phyloP scores from a whole-genome alignment of 805 yeast species.

The Saccharomycopsis javanensis region DNA sequence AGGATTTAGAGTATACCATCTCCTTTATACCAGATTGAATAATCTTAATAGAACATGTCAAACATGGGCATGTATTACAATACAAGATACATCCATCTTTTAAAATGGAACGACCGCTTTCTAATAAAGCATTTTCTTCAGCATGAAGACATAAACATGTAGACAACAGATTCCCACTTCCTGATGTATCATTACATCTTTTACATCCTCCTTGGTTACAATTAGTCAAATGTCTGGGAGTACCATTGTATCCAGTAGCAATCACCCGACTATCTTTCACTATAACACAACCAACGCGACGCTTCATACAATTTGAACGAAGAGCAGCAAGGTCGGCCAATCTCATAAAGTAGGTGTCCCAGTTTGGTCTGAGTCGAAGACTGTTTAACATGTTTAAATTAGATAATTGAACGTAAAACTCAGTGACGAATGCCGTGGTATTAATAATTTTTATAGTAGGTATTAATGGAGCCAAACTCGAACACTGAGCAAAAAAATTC shows the following conservation, averaged over 20 bases:
- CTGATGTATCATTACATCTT: constrained; percentile 68
- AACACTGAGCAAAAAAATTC: constrained; percentile 19
- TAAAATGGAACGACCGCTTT: constrained; percentile 78
- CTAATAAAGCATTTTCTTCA: constrained; percentile 91
- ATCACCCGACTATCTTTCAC: constrained; percentile 78
- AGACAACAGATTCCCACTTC: constrained; percentile 53
- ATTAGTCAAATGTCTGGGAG: constrained; percentile 78
- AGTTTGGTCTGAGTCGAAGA: constrained; percentile 70
- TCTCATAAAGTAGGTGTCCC: constrained; percentile 96
- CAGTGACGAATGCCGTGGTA: constrained; percentile 29
- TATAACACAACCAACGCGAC: constrained; percentile 94
- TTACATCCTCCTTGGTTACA: constrained; percentile 96
- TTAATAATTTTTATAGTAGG: constrained; percentile 55
- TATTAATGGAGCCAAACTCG: constrained; percentile 27
- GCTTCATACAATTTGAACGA: constrained; percentile 92
- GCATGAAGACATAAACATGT: constrained; percentile 95
- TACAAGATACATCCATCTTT: constrained; percentile 46
- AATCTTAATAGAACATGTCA: constrained; percentile 91
- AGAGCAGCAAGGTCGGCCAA: constrained; percentile 88
- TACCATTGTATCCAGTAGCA: constrained; percentile 97
- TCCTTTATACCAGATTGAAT: constrained; percentile 87
- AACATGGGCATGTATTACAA: constrained; percentile 96
- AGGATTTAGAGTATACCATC: constrained; percentile 87
- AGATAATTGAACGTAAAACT: constrained; percentile 32
- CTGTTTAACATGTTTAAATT: constrained; percentile 38